Base-by-base conservation (phyloP, 2,329 filamentous ascomycete genomes). In the Lojkania enalia region DNA sequence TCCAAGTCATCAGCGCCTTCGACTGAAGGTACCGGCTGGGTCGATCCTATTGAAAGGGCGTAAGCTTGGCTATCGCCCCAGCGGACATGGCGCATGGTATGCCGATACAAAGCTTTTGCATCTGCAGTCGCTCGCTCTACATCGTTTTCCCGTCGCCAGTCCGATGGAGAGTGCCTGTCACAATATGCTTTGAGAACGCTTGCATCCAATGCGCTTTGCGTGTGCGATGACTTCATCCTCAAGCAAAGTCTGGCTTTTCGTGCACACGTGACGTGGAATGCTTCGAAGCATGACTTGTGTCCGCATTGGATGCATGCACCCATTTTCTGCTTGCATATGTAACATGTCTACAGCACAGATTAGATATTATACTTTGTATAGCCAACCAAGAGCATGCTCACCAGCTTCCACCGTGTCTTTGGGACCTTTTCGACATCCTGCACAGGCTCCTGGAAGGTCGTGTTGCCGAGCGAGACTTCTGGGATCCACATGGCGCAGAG, bases 401-500 rank as follows among this genome's bases (percentile, higher is more conserved):
- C 71, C 36, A 96, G 76, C 68, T 88, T 95, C 94, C 94, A 99
- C 51, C 94, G 82, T 49, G 86, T 91, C 66, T 90, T 94, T 1
- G 94, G 94, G 2, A 99, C 92, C 70, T 96, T 96, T 67, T 99
- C 94, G 25, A 99, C 89, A 58, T 97, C 94, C 77, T 94, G 95
- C 39, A 99, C 90, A 0, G 94, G 94, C 64, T 99, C 94, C 89
- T 97, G 96, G 66, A 97, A 94, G 5, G 91, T 96, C 50, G 90
- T 87, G 63, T 99, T 99, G 12, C 91, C 94, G 38, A 99, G 82
- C 3, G 89, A 92, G 5, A 97, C 90, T 72, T 99, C 94, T 0
- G 94, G 94, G 60, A 99, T 96, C 94, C 94, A 99, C 76, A 97
- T 94, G 21, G 94, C 90, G 66, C 94, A 99, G 6, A 99, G 82